Evolutionary conservation across 306 rosid genomes (phyloP).

Genomic region (Nissolia schottii): DNA sequence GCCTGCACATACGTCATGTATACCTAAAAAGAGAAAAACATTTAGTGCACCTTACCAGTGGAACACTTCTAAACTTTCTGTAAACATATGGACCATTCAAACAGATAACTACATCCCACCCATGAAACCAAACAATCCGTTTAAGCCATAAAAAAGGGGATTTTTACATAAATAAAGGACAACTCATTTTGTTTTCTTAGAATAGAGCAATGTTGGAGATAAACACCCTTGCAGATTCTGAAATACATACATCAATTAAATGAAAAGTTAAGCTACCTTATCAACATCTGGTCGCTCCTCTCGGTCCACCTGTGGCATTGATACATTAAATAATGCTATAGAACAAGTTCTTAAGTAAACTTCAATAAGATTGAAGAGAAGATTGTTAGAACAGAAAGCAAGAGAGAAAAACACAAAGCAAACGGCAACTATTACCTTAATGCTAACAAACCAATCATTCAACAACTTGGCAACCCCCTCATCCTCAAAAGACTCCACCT

Average conservation of each 20-base stretch:
- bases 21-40: constrained; percentile 48
- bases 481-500: constrained; percentile 91
- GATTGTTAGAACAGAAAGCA: constrained; percentile 6
- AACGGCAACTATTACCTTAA: constrained; percentile 57
- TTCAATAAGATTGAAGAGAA: constrained; percentile 7
- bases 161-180: not conserved
- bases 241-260: not conserved
- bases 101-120: not conserved
- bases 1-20: constrained; percentile 98
- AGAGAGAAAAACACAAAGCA: not conserved
- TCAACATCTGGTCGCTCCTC: constrained; percentile 98
- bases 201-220: not conserved
- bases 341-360: constrained; percentile 3
- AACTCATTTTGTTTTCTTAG: not conserved
- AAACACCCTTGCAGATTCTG: not conserved
- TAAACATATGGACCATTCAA: constrained; percentile 1
- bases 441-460: constrained; percentile 88
- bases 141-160: not conserved
- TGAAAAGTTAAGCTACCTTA: constrained; percentile 48
- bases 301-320: constrained; percentile 73
- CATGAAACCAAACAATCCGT: not conserved
- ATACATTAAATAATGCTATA: constrained; percentile 26
- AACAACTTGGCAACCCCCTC: constrained; percentile 70
- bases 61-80: constrained; percentile 11
- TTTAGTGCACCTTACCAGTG: constrained; percentile 17